Evolutionary conservation across 1,284 basidiomycete species (phyloP).

Genomic region (Tranzscheliella williamsii): DNA sequence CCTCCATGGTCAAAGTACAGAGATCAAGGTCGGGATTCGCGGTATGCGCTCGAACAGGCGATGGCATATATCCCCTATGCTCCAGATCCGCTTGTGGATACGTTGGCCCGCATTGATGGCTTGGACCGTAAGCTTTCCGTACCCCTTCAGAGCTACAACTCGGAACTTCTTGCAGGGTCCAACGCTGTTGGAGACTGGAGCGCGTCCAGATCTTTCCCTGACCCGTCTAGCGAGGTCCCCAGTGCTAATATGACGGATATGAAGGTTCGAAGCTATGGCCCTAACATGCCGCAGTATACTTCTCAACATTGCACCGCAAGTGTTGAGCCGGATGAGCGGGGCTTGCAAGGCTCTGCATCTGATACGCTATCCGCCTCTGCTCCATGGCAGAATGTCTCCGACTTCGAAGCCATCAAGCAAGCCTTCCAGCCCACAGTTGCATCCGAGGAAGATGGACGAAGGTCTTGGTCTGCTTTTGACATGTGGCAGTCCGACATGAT

Average conservation of each 20-base stretch:
- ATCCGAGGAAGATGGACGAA: constrained; percentile 44
- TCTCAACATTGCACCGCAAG: constrained; percentile 27
- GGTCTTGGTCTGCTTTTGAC: constrained; percentile 51
- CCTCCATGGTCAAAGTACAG: not conserved
- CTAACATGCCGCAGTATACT: constrained; percentile 26
- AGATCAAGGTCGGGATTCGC: constrained; percentile 1
- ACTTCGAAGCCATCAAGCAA: constrained; percentile 46
- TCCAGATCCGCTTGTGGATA: constrained; percentile 30
- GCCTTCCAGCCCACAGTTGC: constrained; percentile 43
- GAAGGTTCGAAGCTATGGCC: constrained; percentile 15
- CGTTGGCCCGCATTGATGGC: constrained; percentile 22
- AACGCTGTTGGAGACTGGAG: too few species aligned
- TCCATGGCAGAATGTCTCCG: constrained; percentile 29
- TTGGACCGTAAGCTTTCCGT: not conserved
- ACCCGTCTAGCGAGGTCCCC: not conserved
- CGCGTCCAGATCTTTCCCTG: too few species aligned
- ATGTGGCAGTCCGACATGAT: constrained; percentile 41
- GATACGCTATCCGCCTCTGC: constrained; percentile 9
- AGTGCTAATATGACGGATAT: not conserved
- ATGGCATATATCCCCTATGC: constrained; percentile 21
- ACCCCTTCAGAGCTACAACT: not conserved
- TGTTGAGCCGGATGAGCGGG: constrained; percentile 4
- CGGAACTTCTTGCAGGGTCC: not conserved
- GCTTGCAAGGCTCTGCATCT: not conserved
- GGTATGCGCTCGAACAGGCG: constrained; percentile 19